phyloP scores from a whole-genome alignment of 2,329 filamentous ascomycete genomes.

The Cladosporium sp. region DNA sequence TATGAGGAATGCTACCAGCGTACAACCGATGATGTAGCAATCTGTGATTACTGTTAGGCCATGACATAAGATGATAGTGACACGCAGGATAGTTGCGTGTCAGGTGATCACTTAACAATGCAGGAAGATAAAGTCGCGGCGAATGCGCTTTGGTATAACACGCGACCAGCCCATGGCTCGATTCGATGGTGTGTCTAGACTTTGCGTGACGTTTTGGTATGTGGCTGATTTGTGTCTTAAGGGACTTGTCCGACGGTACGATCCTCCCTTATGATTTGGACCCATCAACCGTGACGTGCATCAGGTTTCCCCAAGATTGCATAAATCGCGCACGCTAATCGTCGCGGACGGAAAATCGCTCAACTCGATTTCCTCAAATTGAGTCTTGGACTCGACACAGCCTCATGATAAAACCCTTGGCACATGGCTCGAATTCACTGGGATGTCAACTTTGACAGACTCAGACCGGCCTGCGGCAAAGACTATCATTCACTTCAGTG shows the following conservation, averaged over 20 bases:
- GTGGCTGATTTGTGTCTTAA: not conserved
- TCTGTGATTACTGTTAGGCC: slow-evolving; percentile 31
- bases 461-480: not conserved
- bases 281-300: not conserved
- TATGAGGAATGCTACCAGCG: slow-evolving; percentile 40
- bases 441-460: not conserved
- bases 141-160: not conserved
- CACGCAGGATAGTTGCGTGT: not conserved
- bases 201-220: not conserved
- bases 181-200: not conserved
- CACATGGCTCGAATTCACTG: not conserved
- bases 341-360: not conserved
- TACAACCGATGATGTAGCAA: slow-evolving; percentile 42
- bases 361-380: not conserved
- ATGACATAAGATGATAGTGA: not conserved
- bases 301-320: not conserved
- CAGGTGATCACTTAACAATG: slow-evolving; percentile 10
- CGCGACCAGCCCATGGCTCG: not conserved
- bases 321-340: not conserved
- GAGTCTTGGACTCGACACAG: not conserved
- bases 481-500: not conserved
- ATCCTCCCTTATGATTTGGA: not conserved
- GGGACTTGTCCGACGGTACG: not conserved
- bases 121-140: slow-evolving; percentile 1
- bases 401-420: not conserved